Percentiles rank a stretch among this genome's conserved stretches.
Conservation (phyloP, 2,329 filamentous ascomycete species). For the Paraphaeosphaeria minitans region DNA sequence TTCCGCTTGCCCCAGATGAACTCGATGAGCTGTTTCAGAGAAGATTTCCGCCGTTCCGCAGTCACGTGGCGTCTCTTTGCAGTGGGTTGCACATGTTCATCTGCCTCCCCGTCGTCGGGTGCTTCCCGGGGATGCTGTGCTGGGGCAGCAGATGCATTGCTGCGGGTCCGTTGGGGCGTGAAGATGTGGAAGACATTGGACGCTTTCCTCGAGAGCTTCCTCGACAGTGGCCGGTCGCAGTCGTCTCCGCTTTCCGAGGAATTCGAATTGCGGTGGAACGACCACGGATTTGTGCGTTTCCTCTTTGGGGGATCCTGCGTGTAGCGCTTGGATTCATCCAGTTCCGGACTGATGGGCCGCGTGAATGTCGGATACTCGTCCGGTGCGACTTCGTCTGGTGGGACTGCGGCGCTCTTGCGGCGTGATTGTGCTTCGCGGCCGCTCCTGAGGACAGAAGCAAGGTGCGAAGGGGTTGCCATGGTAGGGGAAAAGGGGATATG, state of each 20-base stretch:
- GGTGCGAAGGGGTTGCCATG: neutral
- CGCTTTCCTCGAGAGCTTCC: neutral
- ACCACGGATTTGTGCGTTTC: neutral
- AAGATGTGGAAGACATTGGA: neutral
- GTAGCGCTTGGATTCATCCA: neutral
- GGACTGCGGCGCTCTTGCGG: neutral
- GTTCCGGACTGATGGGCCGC: neutral
- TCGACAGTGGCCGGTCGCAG: constrained; percentile 3
- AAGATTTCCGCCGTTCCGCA: constrained; percentile 1
- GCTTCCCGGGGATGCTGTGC: neutral
- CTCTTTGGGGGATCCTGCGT: neutral
- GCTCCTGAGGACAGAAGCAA: neutral
- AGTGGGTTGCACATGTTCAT: neutral
- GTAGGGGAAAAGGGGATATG: neutral
- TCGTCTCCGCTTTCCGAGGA: constrained; percentile 8
- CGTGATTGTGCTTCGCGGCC: neutral
- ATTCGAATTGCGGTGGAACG: neutral
- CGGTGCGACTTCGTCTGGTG: neutral
- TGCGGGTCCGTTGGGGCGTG: neutral
- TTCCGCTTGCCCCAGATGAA: neutral
- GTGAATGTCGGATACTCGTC: constrained; percentile 7
- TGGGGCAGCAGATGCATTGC: neutral
- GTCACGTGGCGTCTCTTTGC: neutral
- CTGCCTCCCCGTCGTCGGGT: neutral
- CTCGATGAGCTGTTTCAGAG: constrained; percentile 9